Evolutionary conservation across 176 grass and related monocot genomes (phyloP), one percentile per base, ranked within the genome.

Genomic region (Eragrostis nindensis): DNA sequence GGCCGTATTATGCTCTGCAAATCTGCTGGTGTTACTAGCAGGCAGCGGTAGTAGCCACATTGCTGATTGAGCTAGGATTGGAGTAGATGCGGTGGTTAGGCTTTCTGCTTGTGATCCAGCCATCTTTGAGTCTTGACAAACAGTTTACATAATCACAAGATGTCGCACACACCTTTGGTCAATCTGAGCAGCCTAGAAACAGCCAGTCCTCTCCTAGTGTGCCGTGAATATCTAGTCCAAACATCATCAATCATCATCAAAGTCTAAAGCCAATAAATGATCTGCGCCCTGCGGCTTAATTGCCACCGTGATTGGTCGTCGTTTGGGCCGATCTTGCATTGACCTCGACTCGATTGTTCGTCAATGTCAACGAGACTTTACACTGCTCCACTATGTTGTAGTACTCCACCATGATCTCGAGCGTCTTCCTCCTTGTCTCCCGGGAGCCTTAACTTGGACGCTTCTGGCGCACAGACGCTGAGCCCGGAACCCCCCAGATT

Each of bases 371-470:
- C 44, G 18, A 16, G 12, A 66, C 41, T 30, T 29, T 9, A 12
- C 63, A 43, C 53, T 43, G 52, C 32, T 9, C 53, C 72, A 44
- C 55, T 11, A 27, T 41, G 32, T 12, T 0, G 12, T 4, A 15
- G 60, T 8, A 40, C 29, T 26, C 17, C 57, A 39, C 45, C 66
- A n/a, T 3, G 62, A 29, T 79, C 86, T 80, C 70, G 70, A 75
- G 75, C 62, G 48, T 39, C 75, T 74, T 80, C 69, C 22, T 68
- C 86, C 86, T 43, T 74, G 76, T 88, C 81, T 88, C 57, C 81
- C 53, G 81, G 62, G 32, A 63, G 26, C 30, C 60, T 68, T 42
- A 30, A 7, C 50, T 83, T 88, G 50, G 80, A 78, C 68, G 61
- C 30, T 78, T 61, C 56, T 13, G 68, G 25, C n/a, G 11, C 11